phyloP scores from a whole-genome alignment of 2,329 filamentous ascomycete species.

The Monascus ruber region DNA sequence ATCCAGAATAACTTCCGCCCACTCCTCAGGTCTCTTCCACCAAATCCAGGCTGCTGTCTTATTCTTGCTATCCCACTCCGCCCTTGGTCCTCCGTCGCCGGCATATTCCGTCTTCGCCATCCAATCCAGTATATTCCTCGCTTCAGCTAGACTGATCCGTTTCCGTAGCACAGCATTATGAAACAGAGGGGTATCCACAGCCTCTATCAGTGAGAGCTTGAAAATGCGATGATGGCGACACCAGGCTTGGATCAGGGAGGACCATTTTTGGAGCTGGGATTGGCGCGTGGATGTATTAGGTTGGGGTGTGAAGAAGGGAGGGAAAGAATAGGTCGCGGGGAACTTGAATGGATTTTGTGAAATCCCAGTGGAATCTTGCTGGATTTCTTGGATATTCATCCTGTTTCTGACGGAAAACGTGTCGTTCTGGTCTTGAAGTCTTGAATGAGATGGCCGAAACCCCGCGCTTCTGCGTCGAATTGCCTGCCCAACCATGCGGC shows the following conservation, averaged over 20 bases:
- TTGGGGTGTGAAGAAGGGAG: constrained; percentile 43
- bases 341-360: constrained; percentile 22
- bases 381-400: too few species aligned
- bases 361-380: too few species aligned
- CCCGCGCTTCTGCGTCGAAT: too few species aligned
- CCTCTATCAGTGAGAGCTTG: constrained; percentile 56
- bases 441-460: too few species aligned
- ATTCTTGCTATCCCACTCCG: constrained; percentile 46
- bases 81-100: constrained; percentile 36
- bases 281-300: constrained; percentile 34
- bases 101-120: constrained; percentile 40
- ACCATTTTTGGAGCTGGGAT: constrained; percentile 65
- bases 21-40: constrained; percentile 83
- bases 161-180: constrained; percentile 34
- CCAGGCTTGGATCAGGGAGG: constrained; percentile 72
- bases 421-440: too few species aligned
- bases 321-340: constrained; percentile 28
- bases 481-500: too few species aligned
- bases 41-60: constrained; percentile 60
- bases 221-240: constrained; percentile 67
- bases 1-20: constrained; percentile 64
- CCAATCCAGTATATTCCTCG: constrained; percentile 43
- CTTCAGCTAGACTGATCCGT: constrained; percentile 41
- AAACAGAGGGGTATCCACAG: constrained; percentile 49
- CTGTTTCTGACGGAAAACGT: too few species aligned